Base-by-base conservation (phyloP, 2,329 filamentous ascomycete species). In the Ascosphaera aggregata region DNA sequence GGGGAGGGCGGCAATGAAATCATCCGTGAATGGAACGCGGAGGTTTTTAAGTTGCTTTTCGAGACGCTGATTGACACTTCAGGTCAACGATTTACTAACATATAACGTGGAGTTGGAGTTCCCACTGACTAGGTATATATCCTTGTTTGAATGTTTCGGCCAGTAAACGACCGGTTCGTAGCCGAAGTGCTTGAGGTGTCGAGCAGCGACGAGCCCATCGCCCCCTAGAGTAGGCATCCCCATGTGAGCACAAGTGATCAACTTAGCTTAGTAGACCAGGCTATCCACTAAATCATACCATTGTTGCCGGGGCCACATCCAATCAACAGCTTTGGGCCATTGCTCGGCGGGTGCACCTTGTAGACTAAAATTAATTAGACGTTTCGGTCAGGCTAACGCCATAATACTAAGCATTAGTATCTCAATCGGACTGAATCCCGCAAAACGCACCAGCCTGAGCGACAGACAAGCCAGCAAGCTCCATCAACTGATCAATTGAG, bases 401-500 rank as follows among this genome's bases (percentile, higher is more conserved):
- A n/a, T n/a, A n/a, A n/a, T n/a, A n/a, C n/a, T n/a, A n/a, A n/a
- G n/a, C n/a, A n/a, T n/a, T n/a, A n/a, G n/a, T n/a, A n/a, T n/a
- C n/a, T n/a, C n/a, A n/a, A n/a, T n/a, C n/a, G n/a, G n/a, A n/a
- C n/a, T n/a, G n/a, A n/a, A n/a, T n/a, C n/a, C n/a, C n/a, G n/a
- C n/a, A n/a, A n/a, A n/a, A n/a, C n/a, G n/a, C n/a, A 85, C 82
- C 74, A 38, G 79, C 84, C 64, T 95, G 84, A 9, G 86, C 86
- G 18, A 95, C 84, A 1, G 84, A 85, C 0, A 98, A 67, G 0
- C 89, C 89, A 34, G 89, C 89, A 5, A 98, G 63, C 54, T 95
- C 89, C 89, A 98, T 95, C 37, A 98, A 65, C 58, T 98, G 89
- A 53, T 95, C 89, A 40, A 98, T 70, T 9, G 82, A 92, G 60